Evolutionary conservation across 2,329 filamentous ascomycete genomes (phyloP), one percentile per base, ranked within the genome.

Genomic region (Xylaria sp.): DNA sequence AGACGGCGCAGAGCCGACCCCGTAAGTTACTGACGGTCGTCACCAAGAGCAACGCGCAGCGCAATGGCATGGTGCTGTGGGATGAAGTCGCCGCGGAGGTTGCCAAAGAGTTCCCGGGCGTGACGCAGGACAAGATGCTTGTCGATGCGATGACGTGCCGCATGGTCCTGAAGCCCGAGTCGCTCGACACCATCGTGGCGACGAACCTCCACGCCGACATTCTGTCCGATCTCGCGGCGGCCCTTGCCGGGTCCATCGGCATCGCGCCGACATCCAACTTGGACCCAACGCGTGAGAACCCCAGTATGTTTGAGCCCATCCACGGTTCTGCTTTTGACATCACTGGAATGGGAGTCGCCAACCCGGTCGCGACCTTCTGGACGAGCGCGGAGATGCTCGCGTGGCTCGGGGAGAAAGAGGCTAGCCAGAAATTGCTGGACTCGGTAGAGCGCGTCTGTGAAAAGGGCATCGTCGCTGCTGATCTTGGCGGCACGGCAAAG

Each of bases 181-280:
- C 77, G 0, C 69, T 89, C 13, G 86, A 89, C 67, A 88, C 86
- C 0, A 85, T 89, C 62, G 86, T 89, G 21, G 86, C 85, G 1
- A 87, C 84, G 3, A 89, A 89, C 65, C 70, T 88, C 64, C 80
- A 81, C 63, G 87, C 86, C 5, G 88, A 90, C 64, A 90, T 90
- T 51, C 81, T 91, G 4, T 90, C 66, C 0, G 89, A 91, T 69
- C 78, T 91, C 19, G 89, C 88, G 5, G 88, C 89, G 13, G 87
- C 88, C 0, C 77, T 91, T 6, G 88, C 88, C 2, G 89, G 89
- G 0, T 88, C 84, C 2, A 91, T 91, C 62, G 88, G 89, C 8
- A 90, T 92, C 60, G 89, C 89, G 3, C 88, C 89, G 3, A 90
- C 88, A 0, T 85, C 82, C 49, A 90, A 90, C 67, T 78, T 91